phyloP scores from a whole-genome alignment of 768 basidiomycete genomes.

The Hygrocybe punicea region DNA sequence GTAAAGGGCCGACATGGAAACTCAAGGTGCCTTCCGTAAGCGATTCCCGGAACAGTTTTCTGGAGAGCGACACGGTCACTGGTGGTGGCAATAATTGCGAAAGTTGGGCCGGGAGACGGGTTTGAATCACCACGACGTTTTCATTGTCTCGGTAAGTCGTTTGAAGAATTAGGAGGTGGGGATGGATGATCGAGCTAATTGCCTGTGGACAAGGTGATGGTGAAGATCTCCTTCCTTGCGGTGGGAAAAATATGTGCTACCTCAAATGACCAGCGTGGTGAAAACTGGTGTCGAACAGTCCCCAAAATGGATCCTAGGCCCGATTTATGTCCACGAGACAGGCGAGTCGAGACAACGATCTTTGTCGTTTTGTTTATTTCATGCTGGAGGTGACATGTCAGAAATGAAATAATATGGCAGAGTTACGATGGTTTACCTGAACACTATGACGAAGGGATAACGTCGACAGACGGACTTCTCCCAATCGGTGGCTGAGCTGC shows the following conservation, averaged over 20 bases:
- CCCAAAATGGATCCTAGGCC: constrained; percentile 51
- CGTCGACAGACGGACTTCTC: constrained; percentile 33
- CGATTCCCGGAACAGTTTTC: constrained; percentile 51
- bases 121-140: constrained; percentile 39
- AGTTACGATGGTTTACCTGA: constrained; percentile 34
- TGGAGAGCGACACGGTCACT: constrained; percentile 43
- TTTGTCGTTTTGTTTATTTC: constrained; percentile 37
- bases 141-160: constrained; percentile 49
- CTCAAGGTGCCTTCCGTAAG: constrained; percentile 47
- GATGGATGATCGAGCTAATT: constrained; percentile 39
- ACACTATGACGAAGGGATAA: constrained; percentile 44
- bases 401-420: background rate
- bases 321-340: constrained; percentile 25
- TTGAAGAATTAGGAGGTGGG: constrained; percentile 41
- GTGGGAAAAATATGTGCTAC: constrained; percentile 30
- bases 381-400: background rate
- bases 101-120: background rate
- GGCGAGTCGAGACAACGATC: constrained; percentile 39
- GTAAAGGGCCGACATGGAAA: constrained; percentile 34
- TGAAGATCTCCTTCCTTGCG: constrained; percentile 9
- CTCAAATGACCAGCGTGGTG: constrained; percentile 55
- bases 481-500: constrained; percentile 34
- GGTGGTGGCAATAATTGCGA: constrained; percentile 31
- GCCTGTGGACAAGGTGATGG: constrained; percentile 29
- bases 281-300: constrained; percentile 73